Evolutionary conservation across 2,329 filamentous ascomycete genomes (phyloP).

Genomic region (Hymenoscyphus repandus): DNA sequence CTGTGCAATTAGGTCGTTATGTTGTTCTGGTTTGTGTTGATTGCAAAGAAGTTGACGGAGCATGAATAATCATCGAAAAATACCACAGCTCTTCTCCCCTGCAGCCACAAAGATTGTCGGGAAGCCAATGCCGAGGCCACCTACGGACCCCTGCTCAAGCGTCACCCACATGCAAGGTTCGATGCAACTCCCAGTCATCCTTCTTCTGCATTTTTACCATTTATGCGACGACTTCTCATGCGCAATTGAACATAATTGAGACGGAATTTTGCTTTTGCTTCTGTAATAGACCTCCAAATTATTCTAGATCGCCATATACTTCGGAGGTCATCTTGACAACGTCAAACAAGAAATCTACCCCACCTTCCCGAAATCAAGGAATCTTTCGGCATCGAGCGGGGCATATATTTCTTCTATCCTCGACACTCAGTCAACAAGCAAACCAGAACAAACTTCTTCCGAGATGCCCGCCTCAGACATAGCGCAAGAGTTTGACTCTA

Average conservation of each 20-base stretch:
- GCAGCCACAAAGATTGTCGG: neutral
- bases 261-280: neutral
- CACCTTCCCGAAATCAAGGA: conserved; percentile 5
- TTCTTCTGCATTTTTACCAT: neutral
- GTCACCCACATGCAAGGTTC: neutral
- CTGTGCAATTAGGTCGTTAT: neutral
- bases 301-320: neutral
- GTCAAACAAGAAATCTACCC: neutral
- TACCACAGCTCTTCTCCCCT: too few relatives aligned
- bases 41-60: neutral
- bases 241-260: neutral
- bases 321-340: neutral
- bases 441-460: neutral
- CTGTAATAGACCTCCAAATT: too few relatives aligned
- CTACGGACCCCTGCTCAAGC: neutral
- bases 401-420: conserved; percentile 4
- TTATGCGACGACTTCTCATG: neutral
- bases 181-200: neutral
- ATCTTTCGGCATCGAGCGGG: conserved; percentile 14
- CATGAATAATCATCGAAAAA: neutral
- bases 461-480: conserved; percentile 28
- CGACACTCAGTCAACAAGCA: neutral
- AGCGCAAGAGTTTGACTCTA: conserved; percentile 52
- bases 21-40: neutral
- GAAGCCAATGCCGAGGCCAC: neutral